Percentiles rank a stretch among this genome's conserved stretches.
Evolutionary conservation across 805 yeast species (phyloP).

Genomic region (Metschnikowia anglica): DNA sequence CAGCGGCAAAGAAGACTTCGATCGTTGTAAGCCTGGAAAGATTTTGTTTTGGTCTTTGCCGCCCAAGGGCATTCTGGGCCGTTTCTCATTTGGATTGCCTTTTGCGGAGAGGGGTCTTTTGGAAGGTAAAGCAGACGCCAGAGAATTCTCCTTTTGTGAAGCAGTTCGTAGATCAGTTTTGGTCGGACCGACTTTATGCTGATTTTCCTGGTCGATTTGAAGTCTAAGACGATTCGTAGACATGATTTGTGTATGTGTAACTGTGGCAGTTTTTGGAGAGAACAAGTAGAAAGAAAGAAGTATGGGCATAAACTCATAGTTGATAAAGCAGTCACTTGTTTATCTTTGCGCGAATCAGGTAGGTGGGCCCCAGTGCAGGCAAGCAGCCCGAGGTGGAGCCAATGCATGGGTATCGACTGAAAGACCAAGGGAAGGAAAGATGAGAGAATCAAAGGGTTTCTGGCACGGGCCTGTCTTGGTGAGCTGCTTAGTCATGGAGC

Average conservation of each 20-base stretch:
- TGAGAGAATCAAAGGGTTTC: no score
- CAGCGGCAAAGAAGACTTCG: slow-evolving; percentile 22
- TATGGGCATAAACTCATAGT: neutral
- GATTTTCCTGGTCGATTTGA: slow-evolving; percentile 18
- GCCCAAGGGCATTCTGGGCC: slow-evolving; percentile 37
- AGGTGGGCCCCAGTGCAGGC: neutral
- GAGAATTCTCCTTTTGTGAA: slow-evolving; percentile 8
- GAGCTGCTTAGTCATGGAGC: no score
- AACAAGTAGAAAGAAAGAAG: neutral
- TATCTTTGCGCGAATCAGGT: slow-evolving; percentile 15
- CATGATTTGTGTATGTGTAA: neutral
- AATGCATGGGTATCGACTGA: neutral
- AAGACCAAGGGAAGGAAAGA: neutral
- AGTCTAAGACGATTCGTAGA: slow-evolving; percentile 8
- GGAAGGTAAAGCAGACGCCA: neutral
- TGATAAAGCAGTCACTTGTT: slow-evolving; percentile 1
- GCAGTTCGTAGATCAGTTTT: slow-evolving; percentile 12
- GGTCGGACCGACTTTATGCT: slow-evolving; percentile 9
- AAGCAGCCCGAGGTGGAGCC: neutral
- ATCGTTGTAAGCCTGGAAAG: slow-evolving; percentile 31
- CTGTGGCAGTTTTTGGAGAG: neutral
- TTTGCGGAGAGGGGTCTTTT: slow-evolving; percentile 13
- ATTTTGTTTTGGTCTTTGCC: slow-evolving; percentile 39
- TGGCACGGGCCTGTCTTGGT: no score
- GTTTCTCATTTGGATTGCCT: slow-evolving; percentile 11